A percentile compares a stretch with the other conserved stretches of the same genome.
These are phyloP conservation scores for Paramecium primaurelia DNA, from an alignment of 73 alveolate genomes.

Conservation along the genomic window DNA sequence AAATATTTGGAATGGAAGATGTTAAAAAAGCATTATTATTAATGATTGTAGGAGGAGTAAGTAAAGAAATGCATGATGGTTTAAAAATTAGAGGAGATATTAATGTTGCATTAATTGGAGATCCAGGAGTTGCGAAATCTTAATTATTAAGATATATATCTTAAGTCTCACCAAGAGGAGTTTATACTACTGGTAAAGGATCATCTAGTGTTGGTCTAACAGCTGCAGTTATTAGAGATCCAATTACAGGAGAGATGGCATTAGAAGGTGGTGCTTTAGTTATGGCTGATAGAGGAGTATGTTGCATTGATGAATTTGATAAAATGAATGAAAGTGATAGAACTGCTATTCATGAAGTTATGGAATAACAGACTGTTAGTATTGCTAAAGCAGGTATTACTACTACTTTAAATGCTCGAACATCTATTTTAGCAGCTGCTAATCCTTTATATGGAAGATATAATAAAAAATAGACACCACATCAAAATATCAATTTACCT, in stretches of 20 bases:
- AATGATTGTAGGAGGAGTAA: slow-evolving; percentile 93
- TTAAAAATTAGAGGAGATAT: slow-evolving; percentile 97
- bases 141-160: slow-evolving; percentile 93
- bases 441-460: slow-evolving; percentile 97
- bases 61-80: slow-evolving; percentile 95
- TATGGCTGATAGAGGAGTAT: slow-evolving; percentile 96
- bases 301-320: slow-evolving; percentile 99
- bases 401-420: slow-evolving; percentile 94
- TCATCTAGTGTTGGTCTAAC: slow-evolving; percentile 98
- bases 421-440: slow-evolving; percentile 98
- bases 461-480: slow-evolving; percentile 79
- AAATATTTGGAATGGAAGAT: slow-evolving; percentile 95
- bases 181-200: slow-evolving; percentile 99
- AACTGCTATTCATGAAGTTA: slow-evolving; percentile 95
- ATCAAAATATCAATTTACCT: slow-evolving; percentile 97
- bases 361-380: slow-evolving; percentile 98
- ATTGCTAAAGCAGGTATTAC: slow-evolving; percentile 99
- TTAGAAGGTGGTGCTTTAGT: slow-evolving; percentile 99
- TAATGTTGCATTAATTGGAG: slow-evolving; percentile 97
- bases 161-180: slow-evolving; percentile 94
- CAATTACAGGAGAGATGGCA: slow-evolving; percentile 85
- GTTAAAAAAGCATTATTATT: slow-evolving; percentile 95
- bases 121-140: slow-evolving; percentile 97
- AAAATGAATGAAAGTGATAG: slow-evolving; percentile 97
- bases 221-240: slow-evolving; percentile 95